phyloP scores from a whole-genome alignment of 2,329 filamentous ascomycete genomes.

The Aspergillus texensis region DNA sequence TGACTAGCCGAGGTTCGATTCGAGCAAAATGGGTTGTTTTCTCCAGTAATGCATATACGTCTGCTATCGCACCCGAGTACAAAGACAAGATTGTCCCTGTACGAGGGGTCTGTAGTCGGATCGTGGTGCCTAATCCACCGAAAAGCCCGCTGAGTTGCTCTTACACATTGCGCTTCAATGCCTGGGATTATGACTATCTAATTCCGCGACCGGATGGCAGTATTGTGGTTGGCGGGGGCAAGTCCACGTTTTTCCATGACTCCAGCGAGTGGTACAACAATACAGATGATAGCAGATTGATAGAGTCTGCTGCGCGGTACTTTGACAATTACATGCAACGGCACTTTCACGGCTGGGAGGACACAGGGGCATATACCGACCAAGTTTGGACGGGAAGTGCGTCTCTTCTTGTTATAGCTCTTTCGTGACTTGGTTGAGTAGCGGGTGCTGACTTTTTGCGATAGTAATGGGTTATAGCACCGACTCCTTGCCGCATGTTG shows the following conservation, averaged over 20 bases:
- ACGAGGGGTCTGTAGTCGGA: slow-evolving; percentile 56
- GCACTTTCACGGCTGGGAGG: slow-evolving; percentile 40
- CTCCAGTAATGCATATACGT: slow-evolving; percentile 83
- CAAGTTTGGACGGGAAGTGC: slow-evolving; percentile 40
- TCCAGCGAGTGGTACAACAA: slow-evolving; percentile 48
- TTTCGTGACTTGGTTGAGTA: background rate
- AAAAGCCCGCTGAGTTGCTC: slow-evolving; percentile 43
- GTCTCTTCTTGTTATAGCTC: slow-evolving; percentile 14
- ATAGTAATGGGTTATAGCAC: slow-evolving; percentile 56
- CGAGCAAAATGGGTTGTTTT: slow-evolving; percentile 67
- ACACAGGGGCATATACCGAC: slow-evolving; percentile 33
- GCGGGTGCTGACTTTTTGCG: background rate
- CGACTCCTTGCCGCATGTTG: slow-evolving; percentile 58
- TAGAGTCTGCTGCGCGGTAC: slow-evolving; percentile 45
- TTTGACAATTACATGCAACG: slow-evolving; percentile 44
- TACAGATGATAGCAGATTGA: slow-evolving; percentile 54
- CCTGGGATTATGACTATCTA: slow-evolving; percentile 67
- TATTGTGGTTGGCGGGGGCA: slow-evolving; percentile 66
- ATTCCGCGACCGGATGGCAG: slow-evolving; percentile 57
- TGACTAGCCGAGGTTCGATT: slow-evolving; percentile 71
- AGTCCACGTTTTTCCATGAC: slow-evolving; percentile 44
- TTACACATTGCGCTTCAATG: slow-evolving; percentile 63
- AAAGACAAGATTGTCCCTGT: slow-evolving; percentile 74
- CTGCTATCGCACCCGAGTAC: slow-evolving; percentile 70
- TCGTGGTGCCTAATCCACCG: slow-evolving; percentile 29